These are phyloP conservation scores for Taxawa tesnikishii DNA, from an alignment of 2,329 filamentous ascomycete genomes.

Conservation along the genomic window DNA sequence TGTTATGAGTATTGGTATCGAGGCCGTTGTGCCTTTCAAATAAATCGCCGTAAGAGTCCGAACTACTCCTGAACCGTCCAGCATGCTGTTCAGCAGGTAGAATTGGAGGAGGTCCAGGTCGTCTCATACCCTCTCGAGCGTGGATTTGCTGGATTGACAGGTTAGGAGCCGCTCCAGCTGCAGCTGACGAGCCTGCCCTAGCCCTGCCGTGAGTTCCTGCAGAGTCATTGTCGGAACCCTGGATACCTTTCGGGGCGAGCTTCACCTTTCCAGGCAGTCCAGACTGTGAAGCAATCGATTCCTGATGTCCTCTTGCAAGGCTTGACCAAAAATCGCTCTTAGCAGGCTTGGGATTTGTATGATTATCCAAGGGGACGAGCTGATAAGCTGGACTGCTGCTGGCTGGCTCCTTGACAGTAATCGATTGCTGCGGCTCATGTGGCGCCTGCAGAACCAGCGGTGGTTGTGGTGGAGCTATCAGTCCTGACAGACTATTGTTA, in stretches of 20 bases:
- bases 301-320: slow-evolving; percentile 1
- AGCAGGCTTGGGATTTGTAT: slow-evolving; percentile 1
- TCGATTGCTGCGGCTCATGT: not conserved
- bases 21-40: slow-evolving; percentile 1
- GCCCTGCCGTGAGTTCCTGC: not conserved
- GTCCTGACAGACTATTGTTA: too few relatives aligned
- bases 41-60: slow-evolving; percentile 5
- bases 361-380: too few relatives aligned
- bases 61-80: slow-evolving; percentile 2
- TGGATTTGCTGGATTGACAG: not conserved
- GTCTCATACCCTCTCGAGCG: not conserved
- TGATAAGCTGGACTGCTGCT: not conserved
- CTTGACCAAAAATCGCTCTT: slow-evolving; percentile 7
- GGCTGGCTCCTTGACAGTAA: not conserved
- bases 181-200: not conserved
- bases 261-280: slow-evolving; percentile 2
- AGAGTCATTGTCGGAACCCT: not conserved
- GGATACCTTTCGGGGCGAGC: slow-evolving; percentile 1
- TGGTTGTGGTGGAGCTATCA: too few relatives aligned
- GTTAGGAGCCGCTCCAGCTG: not conserved
- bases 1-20: not conserved
- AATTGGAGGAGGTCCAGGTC: too few relatives aligned
- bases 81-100: slow-evolving; percentile 2
- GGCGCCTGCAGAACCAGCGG: not conserved
- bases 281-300: not conserved